Evolutionary conservation across 352 stramenopile genomes (phyloP).

Genomic region (Phytopythium cucurbitacearum): DNA sequence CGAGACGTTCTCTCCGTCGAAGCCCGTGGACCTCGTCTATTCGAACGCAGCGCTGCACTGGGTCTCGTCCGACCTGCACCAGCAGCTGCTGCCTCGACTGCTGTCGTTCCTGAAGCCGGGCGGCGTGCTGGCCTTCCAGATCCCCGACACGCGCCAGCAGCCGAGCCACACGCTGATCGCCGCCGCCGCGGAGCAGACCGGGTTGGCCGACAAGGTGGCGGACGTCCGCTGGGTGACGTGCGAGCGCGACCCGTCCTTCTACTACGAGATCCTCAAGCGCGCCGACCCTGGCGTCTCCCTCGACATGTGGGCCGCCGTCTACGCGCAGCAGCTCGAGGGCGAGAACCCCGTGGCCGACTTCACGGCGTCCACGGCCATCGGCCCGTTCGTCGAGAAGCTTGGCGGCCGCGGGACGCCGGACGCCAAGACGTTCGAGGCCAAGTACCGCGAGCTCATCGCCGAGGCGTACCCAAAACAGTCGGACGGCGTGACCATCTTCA

Average conservation of each 20-base stretch:
- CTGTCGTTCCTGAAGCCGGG: slow-evolving; percentile 59
- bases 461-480: slow-evolving; percentile 53
- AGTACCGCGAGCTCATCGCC: slow-evolving; percentile 52
- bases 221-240: slow-evolving; percentile 67
- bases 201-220: slow-evolving; percentile 26
- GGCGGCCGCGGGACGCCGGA: slow-evolving; percentile 16
- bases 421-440: slow-evolving; percentile 33
- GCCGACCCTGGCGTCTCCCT: slow-evolving; percentile 17
- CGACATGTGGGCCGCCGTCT: slow-evolving; percentile 66
- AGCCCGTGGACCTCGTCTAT: slow-evolving; percentile 62
- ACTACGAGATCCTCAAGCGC: slow-evolving; percentile 62
- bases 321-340: slow-evolving; percentile 54
- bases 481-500: slow-evolving; percentile 58
- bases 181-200: slow-evolving; percentile 38
- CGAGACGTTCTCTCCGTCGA: slow-evolving; percentile 34
- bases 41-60: slow-evolving; percentile 72
- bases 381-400: slow-evolving; percentile 56
- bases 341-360: slow-evolving; percentile 73
- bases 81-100: slow-evolving; percentile 39
- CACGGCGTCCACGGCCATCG: slow-evolving; percentile 49
- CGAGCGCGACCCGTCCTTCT: slow-evolving; percentile 53
- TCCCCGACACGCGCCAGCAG: slow-evolving; percentile 56
- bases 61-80: slow-evolving; percentile 47
- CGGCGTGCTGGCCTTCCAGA: slow-evolving; percentile 69
- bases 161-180: slow-evolving; percentile 61